Base-by-base conservation (phyloP, 2,329 filamentous ascomycete genomes). In the Aspergillus sp. region DNA sequence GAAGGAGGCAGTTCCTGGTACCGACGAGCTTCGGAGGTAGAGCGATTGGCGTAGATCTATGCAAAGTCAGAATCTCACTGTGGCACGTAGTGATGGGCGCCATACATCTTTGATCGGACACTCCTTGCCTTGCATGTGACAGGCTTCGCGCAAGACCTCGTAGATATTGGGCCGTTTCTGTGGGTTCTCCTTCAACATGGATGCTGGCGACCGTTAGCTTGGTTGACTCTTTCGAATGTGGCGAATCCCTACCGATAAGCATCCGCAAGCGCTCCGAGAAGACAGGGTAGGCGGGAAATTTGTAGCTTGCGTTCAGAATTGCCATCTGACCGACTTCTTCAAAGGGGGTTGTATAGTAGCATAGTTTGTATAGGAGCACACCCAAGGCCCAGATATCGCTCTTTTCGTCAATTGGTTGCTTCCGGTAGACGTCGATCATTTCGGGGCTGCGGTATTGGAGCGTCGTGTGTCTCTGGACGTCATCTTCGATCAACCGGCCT, bases 311-410 rank as follows among this genome's bases (percentile, higher is more conserved):
- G 68, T 97, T 97, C 56, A 99, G 77, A 58, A 99, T 99, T 11
- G 94, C 94, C 78, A 97, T 89, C 76, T 97, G 93, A 21, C 94
- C 94, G 67, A 96, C 91, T 58, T 97, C 93, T 74, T 99, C 94
- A 65, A 99, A 99, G 0, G 94, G 94, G 5, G 94, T 99, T 1
- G 94, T 99, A 74, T 99, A 99, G 74, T 97, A 99, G 78, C 94
- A 99, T 56, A 99, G 81, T 78, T 99, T 99, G 79, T 99, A 99
- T 50, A 99, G 76, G 53, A 99, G 77, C 40, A 99, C 94, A 4
- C 94, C 94, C 56, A 99, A 76, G 1, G 94, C 94, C 94, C 92
- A 99, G 25, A 99, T 97, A 71, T 99, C 94, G 45, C 92, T 95
- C 77, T 99, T 99, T 76, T 99, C 94, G 68, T 99, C 91, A 67